Base-by-base conservation (phyloP, 169 alveolate species). In the Cryptosporidium baileyi region DNA sequence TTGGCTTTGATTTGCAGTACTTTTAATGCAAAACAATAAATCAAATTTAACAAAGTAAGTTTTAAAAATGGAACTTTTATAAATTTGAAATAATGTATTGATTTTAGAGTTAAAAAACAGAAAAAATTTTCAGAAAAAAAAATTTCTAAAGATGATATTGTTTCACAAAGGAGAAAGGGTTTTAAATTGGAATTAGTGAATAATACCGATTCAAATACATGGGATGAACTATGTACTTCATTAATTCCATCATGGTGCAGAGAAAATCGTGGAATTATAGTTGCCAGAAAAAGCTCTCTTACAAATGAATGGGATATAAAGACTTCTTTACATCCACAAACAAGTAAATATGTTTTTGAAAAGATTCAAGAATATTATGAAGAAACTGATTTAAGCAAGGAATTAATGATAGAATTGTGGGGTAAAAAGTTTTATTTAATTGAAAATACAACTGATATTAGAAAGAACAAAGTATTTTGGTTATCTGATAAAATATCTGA, bases 181-280 rank as follows among this genome's bases (percentile, higher is more conserved):
- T 30, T 51, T 4, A 13, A 30, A 32, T n/a, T 74, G 8, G 74
- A 74, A 74, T 19, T 61, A 15, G 30, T 54, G 24, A 40, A 51
- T 74, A 60, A 51, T 22, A 11, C 43, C 7, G 67, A 74, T 6
- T 30, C 57, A 9, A 74, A 51, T 22, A 36, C 74, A 13, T 74
- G 85, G 85, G 85, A 74, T 41, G 43, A 74, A 5, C n/a, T 74
- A 9, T 74, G 85, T 19, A 54, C 7, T 19, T 9, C 65, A 6
- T 17, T 74, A 17, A 41, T 28, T 36, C 67, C 85, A 3, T 51
- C 67, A 3, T 74, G 85, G 85, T 74, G 52, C 49, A 74, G 41
- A 11, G 41, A 74, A 24, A 57, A 45, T 26, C 85, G 67, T 74
- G 74, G 74, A 11, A 38, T 74, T 30, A 74, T 74, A 4, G 24